A percentile compares a stretch with the other conserved stretches of the same genome.
Evolutionary conservation across 1,284 basidiomycete species (phyloP).

Genomic region (Taiwanofungus camphoratus): DNA sequence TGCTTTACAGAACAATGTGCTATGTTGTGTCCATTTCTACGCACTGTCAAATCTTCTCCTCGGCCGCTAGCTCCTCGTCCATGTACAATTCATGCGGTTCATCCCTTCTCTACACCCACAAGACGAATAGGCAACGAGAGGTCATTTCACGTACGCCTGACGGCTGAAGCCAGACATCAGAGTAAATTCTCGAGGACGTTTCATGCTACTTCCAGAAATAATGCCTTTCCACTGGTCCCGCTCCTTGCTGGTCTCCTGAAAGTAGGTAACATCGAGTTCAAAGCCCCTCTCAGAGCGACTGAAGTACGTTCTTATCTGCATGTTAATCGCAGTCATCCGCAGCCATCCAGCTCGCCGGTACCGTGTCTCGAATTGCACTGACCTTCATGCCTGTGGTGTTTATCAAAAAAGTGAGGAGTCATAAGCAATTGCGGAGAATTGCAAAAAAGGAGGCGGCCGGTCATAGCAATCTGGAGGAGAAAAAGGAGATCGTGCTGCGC

Average conservation of each 20-base stretch:
- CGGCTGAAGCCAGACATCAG: not conserved
- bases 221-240: slow-evolving; percentile 31
- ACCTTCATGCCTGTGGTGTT: slow-evolving; percentile 67
- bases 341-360: slow-evolving; percentile 57
- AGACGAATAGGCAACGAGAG: not conserved
- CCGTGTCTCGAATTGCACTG: slow-evolving; percentile 59
- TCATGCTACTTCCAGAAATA: slow-evolving; percentile 3
- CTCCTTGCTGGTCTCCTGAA: slow-evolving; percentile 43
- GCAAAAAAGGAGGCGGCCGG: slow-evolving; percentile 44
- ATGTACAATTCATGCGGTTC: not conserved
- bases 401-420: slow-evolving; percentile 48
- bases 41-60: slow-evolving; percentile 9
- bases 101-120: not conserved
- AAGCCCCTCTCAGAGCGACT: not conserved
- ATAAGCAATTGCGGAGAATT: slow-evolving; percentile 44
- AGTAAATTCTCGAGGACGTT: not conserved
- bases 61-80: slow-evolving; percentile 1
- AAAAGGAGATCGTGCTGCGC: slow-evolving; percentile 40
- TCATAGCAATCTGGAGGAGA: slow-evolving; percentile 44
- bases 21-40: slow-evolving; percentile 22
- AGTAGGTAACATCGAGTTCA: slow-evolving; percentile 27
- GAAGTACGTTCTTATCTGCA: slow-evolving; percentile 9
- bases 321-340: slow-evolving; percentile 36
- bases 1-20: slow-evolving; percentile 27
- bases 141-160: not conserved